Evolutionary conservation across 805 yeast genomes (phyloP), one percentile per base, ranked within the genome.

Genomic region (Yarrowia yakushimensis): DNA sequence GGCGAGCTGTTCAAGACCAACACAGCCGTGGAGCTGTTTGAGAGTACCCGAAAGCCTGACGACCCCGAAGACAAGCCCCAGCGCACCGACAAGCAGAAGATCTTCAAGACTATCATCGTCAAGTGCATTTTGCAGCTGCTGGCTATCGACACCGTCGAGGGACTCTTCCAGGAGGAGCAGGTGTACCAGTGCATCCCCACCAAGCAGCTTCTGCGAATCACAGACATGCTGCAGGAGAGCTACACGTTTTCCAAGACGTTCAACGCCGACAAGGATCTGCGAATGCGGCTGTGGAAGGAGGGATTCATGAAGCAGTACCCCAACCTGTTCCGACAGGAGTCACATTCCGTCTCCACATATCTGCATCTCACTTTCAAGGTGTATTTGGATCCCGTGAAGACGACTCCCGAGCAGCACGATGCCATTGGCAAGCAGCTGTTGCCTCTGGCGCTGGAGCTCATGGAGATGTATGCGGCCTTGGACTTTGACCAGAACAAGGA

Each of bases 251-350:
- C 98, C 2, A 83, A 88, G 68, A 84, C 81, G 63, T 94, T 94
- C 78, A 94, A 94, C 73, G 91, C 86, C 63, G 92, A 94, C 73
- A 87, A 88, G 72, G 91, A 90, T 61, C 78, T 94, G 68, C 79
- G 99, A 66, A 87, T 89, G n/a, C 79, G 94, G 68, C 77, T 94
- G 42, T 92, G 96, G 86, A 88, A 90, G 69, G 89, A 94, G 3
- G 97, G 97, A 1, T 86, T 91, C 41, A 93, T 92, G 75, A 96
- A 90, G 69, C 86, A 92, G 70, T 80, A 93, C 62, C 99, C 99
- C 20, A 96, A 94, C 69, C 76, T 94, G 68, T 77, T 92, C 68
- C 88, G 89, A 69, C 99, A 96, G 74, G 99, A 96, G 73, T 85
- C 96, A 0, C 84, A 90, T 34, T 85, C 97, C 0, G 86, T 96